Conservation (phyloP, 768 basidiomycete genomes). For the Rubroboletus satanas region DNA sequence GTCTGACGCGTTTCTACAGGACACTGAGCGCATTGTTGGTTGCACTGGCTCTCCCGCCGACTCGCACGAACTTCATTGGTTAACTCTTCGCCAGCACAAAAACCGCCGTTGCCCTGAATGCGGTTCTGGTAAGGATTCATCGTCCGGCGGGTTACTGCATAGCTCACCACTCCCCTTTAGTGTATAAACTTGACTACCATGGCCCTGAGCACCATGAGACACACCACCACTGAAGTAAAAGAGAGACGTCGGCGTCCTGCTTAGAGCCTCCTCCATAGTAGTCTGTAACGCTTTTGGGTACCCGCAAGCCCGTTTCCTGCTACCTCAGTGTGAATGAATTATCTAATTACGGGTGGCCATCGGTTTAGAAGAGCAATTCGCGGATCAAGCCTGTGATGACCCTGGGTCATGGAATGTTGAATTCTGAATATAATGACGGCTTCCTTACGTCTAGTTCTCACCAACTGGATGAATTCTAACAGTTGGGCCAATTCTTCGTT, state of each 20-base stretch:
- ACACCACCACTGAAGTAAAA: constrained; percentile 41
- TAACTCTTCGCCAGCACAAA: constrained; percentile 61
- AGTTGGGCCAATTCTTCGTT: not conserved
- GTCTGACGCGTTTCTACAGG: constrained; percentile 41
- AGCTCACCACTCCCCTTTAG: constrained; percentile 37
- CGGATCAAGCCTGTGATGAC: not conserved
- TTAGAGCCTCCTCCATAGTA: constrained; percentile 16
- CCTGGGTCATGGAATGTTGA: not conserved
- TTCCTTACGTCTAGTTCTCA: not conserved
- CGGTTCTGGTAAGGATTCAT: constrained; percentile 68
- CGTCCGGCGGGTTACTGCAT: not conserved
- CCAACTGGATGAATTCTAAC: no score
- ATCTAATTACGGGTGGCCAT: not conserved
- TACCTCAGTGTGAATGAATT: not conserved
- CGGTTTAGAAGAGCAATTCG: not conserved
- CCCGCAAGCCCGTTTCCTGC: not conserved
- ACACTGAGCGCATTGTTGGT: constrained; percentile 79
- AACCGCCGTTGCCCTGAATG: constrained; percentile 86
- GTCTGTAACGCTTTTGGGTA: constrained; percentile 10
- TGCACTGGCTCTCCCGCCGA: constrained; percentile 95
- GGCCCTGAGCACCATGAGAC: constrained; percentile 49
- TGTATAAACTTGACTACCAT: constrained; percentile 71
- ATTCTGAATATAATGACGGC: not conserved
- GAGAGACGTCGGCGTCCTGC: not conserved
- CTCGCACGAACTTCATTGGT: constrained; percentile 92